These are phyloP conservation scores for Petasospora fabianii DNA, from an alignment of 1,139 yeast genomes.

Conservation along the genomic window DNA sequence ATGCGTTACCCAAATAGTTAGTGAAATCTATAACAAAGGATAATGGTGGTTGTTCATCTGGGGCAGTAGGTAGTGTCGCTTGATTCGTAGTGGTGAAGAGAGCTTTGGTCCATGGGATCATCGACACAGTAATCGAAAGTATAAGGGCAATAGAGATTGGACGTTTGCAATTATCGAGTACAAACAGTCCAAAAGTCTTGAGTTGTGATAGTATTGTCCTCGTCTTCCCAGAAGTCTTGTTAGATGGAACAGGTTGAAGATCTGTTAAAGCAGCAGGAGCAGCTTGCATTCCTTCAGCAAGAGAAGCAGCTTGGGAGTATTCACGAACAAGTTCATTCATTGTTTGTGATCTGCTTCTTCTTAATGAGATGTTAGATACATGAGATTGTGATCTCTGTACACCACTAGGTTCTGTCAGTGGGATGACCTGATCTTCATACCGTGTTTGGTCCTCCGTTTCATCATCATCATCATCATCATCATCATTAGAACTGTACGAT, in stretches of 20 bases:
- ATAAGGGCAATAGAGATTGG: conserved; percentile 54
- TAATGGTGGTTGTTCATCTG: conserved; percentile 70
- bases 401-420: conserved; percentile 9
- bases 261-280: conserved; percentile 22
- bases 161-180: conserved; percentile 49
- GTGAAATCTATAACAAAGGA: conserved; percentile 81
- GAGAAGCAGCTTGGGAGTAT: conserved; percentile 42
- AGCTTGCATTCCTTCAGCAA: conserved; percentile 17
- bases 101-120: conserved; percentile 70
- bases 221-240: conserved; percentile 4
- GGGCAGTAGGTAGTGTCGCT: conserved; percentile 57
- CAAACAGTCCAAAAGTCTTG: conserved; percentile 21
- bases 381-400: conserved; percentile 12
- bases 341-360: conserved; percentile 18
- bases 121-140: conserved; percentile 59
- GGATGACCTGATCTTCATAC: conserved; percentile 10
- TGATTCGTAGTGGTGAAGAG: conserved; percentile 44
- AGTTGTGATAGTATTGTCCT: conserved; percentile 2
- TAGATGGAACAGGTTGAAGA: conserved; percentile 7
- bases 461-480: conserved; percentile 1
- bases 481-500: conserved; percentile 52
- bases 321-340: conserved; percentile 44
- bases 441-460: conserved; percentile 2
- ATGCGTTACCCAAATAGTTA: conserved; percentile 76
- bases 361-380: conserved; percentile 13